Evolutionary conservation across 2,329 filamentous ascomycete species (phyloP), one percentile per base, ranked within the genome.

Genomic region (Penicillium italicum): DNA sequence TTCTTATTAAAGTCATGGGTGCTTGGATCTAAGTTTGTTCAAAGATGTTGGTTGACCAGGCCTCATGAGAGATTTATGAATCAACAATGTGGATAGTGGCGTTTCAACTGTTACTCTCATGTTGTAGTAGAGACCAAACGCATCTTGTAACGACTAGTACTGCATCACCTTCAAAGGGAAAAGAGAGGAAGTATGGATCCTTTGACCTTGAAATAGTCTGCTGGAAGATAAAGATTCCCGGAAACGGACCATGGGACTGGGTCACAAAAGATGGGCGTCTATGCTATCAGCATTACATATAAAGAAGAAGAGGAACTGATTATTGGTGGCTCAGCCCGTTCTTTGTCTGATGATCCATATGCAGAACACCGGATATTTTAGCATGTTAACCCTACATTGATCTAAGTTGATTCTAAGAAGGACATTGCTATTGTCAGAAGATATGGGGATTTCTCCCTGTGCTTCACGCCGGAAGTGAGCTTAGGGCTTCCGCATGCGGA

Each of bases 201-300:
- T 54, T 70, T 70, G 68, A 67, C 62, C 62, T 65, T 66, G 51
- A 69, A 68, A 57, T 67, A 64, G 49, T 57, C 52, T 47, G 54
- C 52, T 40, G 43, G 30, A 55, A 43, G 62, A 60, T 61, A 56
- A 50, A 63, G 50, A 58, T 58, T 60, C 56, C 63, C 60, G 65
- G 59, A 67, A 68, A 62, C 64, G 66, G 66, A 62, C 61, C 66
- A 67, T 65, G 66, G 63, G 71, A 63, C 62, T 61, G 57, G 64
- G 62, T 70, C 68, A 71, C 62, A 63, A 57, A 54, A 49, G 40
- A 46, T 48, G 54, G 59, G 50, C 49, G 57, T 48, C 50, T 28
- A 66, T 68, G 62, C 57, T 67, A 68, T 72, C 68, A 71, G 63
- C 51, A 68, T 71, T 69, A 69, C 66, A 67, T 67, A 62, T 53